Conservation (phyloP, 2,329 filamentous ascomycete species). For the Teratosphaeria gauchensis region DNA sequence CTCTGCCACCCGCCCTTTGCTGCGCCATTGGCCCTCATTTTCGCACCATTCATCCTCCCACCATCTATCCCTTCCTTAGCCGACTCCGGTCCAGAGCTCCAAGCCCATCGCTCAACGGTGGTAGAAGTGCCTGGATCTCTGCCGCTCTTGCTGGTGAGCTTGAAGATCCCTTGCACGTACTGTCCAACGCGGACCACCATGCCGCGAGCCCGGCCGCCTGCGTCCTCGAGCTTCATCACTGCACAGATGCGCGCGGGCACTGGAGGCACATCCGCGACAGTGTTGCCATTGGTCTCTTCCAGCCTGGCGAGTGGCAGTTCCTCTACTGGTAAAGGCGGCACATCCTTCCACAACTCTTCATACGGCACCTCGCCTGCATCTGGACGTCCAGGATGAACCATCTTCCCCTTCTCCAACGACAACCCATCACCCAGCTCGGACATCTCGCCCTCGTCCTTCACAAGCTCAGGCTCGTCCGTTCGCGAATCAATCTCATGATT, state of each 20-base stretch:
- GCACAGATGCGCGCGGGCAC: constrained; percentile 5
- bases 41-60: neutral
- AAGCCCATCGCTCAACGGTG: constrained; percentile 49
- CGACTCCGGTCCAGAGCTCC: constrained; percentile 9
- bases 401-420: constrained; percentile 48
- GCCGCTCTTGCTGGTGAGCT: constrained; percentile 16
- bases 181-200: constrained; percentile 46
- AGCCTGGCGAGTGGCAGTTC: neutral
- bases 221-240: constrained; percentile 16
- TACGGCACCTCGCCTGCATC: constrained; percentile 40
- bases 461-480: constrained; percentile 26
- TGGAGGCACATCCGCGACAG: neutral
- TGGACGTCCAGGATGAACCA: constrained; percentile 50
- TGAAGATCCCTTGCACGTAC: constrained; percentile 48
- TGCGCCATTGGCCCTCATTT: constrained; percentile 1
- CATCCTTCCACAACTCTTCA: constrained; percentile 34
- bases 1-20: constrained; percentile 27
- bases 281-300: constrained; percentile 6
- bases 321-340: neutral
- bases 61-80: neutral
- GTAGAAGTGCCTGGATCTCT: constrained; percentile 14
- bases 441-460: constrained; percentile 50
- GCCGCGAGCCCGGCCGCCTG: constrained; percentile 32
- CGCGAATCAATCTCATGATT: constrained; percentile 53
- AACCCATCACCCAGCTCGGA: constrained; percentile 31